Percentiles rank a stretch among this genome's conserved stretches.
phyloP scores from a whole-genome alignment of 2,329 filamentous ascomycete species.

The Aspergillus intermedius region DNA sequence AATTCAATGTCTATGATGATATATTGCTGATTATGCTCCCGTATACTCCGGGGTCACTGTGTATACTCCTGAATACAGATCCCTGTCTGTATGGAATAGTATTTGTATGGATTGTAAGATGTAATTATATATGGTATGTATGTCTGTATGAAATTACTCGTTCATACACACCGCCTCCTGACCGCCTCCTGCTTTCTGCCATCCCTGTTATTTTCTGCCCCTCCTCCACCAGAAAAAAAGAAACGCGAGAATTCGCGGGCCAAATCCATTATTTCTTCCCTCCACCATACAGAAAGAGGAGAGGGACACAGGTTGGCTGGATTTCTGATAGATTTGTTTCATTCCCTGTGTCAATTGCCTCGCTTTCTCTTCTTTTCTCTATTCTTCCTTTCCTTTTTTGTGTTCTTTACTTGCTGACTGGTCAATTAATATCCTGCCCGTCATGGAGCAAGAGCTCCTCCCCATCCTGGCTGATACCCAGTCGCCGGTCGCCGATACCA shows the following conservation, averaged over 20 bases:
- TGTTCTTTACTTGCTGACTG: not conserved
- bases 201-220: conserved; percentile 8
- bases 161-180: conserved; percentile 1
- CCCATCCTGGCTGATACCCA: conserved; percentile 83
- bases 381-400: not conserved
- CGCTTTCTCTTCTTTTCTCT: conserved; percentile 5
- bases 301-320: not conserved
- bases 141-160: not conserved
- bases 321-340: not conserved
- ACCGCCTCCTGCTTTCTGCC: conserved; percentile 13
- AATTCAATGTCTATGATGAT: too few relatives aligned
- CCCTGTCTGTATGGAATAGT: too few relatives aligned
- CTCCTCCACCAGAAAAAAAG: conserved; percentile 3
- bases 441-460: conserved; percentile 89
- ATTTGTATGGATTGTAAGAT: too few relatives aligned
- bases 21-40: too few relatives aligned
- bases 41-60: too few relatives aligned
- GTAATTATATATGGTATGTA: not conserved
- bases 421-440: conserved; percentile 5
- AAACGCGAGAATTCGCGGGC: conserved; percentile 11
- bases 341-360: conserved; percentile 1
- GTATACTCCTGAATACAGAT: not conserved
- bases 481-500: conserved; percentile 64
- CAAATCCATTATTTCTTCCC: not conserved
- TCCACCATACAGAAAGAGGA: not conserved